phyloP scores from a whole-genome alignment of 345 rosid genomes.

The Eucalyptus virginea region DNA sequence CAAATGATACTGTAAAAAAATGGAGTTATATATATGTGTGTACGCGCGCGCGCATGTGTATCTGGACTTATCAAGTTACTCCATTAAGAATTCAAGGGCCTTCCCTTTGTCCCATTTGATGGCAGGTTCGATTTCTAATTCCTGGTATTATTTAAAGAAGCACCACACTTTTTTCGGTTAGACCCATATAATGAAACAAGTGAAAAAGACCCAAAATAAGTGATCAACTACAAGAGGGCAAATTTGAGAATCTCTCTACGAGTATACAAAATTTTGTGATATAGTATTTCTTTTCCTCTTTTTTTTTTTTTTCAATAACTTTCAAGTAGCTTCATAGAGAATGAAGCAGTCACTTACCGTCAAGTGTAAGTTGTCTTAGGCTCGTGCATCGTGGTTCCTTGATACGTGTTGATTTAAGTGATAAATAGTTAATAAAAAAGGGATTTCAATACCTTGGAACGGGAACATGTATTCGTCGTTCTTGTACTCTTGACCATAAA shows the following conservation, averaged over 20 bases:
- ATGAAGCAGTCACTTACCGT: background rate
- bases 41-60: no score
- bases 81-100: slow-evolving; percentile 81
- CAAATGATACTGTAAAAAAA: background rate
- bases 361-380: background rate
- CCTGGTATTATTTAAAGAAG: slow-evolving; percentile 21
- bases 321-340: background rate
- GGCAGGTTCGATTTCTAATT: slow-evolving; percentile 72
- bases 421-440: background rate
- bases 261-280: background rate
- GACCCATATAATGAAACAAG: background rate
- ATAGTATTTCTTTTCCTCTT: background rate
- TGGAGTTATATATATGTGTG: background rate
- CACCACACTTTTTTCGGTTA: slow-evolving; percentile 22
- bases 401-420: background rate
- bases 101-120: slow-evolving; percentile 91
- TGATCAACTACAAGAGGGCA: background rate
- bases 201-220: background rate
- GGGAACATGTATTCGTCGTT: background rate
- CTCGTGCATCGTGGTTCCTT: background rate
- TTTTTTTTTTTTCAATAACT: background rate
- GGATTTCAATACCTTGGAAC: background rate
- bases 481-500: background rate
- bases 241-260: background rate
- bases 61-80: slow-evolving; percentile 52